These are phyloP conservation scores for Crithidia bombi DNA, from an alignment of 208 protist genomes.

Conservation along the genomic window DNA sequence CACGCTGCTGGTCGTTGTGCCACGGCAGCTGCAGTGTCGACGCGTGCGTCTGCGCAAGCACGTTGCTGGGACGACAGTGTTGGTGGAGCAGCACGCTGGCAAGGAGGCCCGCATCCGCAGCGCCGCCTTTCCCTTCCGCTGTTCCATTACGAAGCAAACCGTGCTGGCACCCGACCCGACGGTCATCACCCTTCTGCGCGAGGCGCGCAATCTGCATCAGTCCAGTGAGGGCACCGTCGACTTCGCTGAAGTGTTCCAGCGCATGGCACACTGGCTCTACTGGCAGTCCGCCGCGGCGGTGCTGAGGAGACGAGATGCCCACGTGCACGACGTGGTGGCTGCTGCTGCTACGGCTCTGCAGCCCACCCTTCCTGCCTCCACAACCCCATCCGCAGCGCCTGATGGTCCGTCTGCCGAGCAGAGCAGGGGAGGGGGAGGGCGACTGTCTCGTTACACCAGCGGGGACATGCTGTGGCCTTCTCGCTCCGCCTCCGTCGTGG, in stretches of 20 bases:
- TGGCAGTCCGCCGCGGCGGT: constrained; percentile 39
- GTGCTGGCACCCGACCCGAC: constrained; percentile 48
- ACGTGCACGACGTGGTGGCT: neutral
- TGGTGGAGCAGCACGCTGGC: constrained; percentile 55
- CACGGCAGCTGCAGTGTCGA: constrained; percentile 59
- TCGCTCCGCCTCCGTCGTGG: neutral
- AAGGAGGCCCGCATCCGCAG: constrained; percentile 34
- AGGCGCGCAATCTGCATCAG: constrained; percentile 49
- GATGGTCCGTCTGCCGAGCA: neutral
- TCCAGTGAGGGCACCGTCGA: constrained; percentile 31
- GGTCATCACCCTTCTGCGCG: constrained; percentile 45
- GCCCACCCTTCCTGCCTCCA: no score
- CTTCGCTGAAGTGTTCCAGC: constrained; percentile 52
- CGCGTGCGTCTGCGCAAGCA: constrained; percentile 60
- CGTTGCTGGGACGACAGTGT: constrained; percentile 54
- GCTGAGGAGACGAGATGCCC: constrained; percentile 15
- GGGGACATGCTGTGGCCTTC: constrained; percentile 19
- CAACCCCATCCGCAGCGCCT: neutral
- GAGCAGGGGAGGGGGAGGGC: neutral
- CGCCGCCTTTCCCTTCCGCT: constrained; percentile 56
- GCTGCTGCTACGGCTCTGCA: neutral
- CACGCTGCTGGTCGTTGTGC: constrained; percentile 64
- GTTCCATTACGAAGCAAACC: constrained; percentile 32
- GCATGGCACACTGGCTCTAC: constrained; percentile 47
- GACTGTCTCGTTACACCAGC: constrained; percentile 11